Evolutionary conservation across 345 rosid species (phyloP).

Genomic region (Hevea brasiliensis): DNA sequence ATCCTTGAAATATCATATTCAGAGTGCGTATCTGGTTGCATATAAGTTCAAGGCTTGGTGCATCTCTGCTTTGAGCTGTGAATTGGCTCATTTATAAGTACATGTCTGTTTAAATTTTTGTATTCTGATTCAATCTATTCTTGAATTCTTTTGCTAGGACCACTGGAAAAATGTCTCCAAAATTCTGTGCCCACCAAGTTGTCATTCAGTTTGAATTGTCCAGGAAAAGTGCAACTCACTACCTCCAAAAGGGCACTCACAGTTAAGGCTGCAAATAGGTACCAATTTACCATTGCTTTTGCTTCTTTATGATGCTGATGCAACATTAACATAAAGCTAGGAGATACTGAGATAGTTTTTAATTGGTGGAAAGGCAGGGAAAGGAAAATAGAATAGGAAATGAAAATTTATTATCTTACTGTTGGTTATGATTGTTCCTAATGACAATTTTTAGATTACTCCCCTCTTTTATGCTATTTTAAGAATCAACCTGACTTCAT

Average conservation of each 20-base stretch:
- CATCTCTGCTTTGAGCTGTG: neutral
- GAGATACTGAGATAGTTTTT: neutral
- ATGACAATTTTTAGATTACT: neutral
- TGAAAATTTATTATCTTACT: neutral
- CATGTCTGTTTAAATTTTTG: neutral
- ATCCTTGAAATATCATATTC: neutral
- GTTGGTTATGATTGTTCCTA: neutral
- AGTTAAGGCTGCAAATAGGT: slow-evolving; percentile 77
- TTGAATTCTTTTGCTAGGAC: slow-evolving; percentile 36
- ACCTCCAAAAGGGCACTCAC: slow-evolving; percentile 45
- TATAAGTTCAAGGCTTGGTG: neutral
- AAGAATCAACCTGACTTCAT: neutral
- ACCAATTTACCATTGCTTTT: slow-evolving; percentile 15
- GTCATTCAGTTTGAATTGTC: slow-evolving; percentile 43
- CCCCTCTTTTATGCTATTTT: neutral
- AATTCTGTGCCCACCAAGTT: slow-evolving; percentile 38
- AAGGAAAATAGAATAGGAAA: neutral
- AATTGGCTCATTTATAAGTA: neutral
- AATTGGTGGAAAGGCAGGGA: neutral
- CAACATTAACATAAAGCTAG: neutral
- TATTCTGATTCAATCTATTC: neutral
- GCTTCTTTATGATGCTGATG: neutral
- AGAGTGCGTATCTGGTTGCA: neutral
- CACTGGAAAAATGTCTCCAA: slow-evolving; percentile 25
- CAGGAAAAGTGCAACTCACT: slow-evolving; percentile 40